A percentile compares a stretch with the other conserved stretches of the same genome.
Conservation (phyloP, 306 rosid species). For the Rosa multiflora region DNA sequence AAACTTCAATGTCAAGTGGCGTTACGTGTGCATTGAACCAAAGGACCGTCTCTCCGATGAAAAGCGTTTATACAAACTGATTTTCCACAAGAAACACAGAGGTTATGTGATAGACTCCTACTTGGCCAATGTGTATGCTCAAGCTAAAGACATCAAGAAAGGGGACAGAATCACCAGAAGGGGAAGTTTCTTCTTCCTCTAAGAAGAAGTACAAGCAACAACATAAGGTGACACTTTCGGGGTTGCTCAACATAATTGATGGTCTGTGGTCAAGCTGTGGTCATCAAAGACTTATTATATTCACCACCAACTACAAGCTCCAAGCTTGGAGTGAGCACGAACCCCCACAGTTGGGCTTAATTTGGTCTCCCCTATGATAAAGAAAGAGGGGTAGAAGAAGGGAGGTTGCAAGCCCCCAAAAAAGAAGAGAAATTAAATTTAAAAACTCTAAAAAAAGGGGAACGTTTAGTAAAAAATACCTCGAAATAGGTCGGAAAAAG, state of each 20-base stretch:
- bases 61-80: slow-evolving; percentile 20
- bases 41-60: background rate
- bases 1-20: slow-evolving; percentile 23
- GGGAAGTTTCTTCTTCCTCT: background rate
- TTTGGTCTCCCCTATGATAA: no score
- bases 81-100: slow-evolving; percentile 26
- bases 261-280: slow-evolving; percentile 67
- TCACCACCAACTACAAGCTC: slow-evolving; percentile 53
- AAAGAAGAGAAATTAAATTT: no score
- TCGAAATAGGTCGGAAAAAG: no score
- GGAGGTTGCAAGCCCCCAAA: no score
- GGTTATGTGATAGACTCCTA: slow-evolving; percentile 23
- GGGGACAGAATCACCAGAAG: background rate
- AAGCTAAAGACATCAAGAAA: slow-evolving; percentile 15
- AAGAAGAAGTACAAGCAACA: background rate
- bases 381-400: no score
- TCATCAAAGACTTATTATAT: slow-evolving; percentile 52
- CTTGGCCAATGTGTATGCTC: slow-evolving; percentile 21
- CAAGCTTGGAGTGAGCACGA: no score
- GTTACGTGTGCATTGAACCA: background rate
- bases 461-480: no score
- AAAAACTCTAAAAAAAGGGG: no score
- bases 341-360: no score
- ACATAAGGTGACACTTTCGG: slow-evolving; percentile 28
- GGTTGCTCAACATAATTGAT: slow-evolving; percentile 49